Conservation (phyloP, 768 basidiomycete species). For the Leccinum sublutescens region DNA sequence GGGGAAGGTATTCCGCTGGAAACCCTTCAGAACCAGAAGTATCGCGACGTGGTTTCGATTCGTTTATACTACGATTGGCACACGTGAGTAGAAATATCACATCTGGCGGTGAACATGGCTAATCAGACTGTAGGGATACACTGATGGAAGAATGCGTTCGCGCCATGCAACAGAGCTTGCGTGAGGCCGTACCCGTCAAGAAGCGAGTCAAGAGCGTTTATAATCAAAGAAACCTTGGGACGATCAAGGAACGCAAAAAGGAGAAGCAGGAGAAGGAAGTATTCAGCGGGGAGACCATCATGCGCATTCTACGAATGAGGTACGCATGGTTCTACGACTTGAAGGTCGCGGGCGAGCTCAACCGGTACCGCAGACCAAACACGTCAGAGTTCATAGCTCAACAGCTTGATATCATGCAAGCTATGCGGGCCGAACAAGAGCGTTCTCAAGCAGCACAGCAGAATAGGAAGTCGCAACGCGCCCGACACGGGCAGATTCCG, state of each 20-base stretch:
- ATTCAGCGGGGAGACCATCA: slow-evolving; percentile 83
- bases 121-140: slow-evolving; percentile 52
- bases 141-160: slow-evolving; percentile 95
- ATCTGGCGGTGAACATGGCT: slow-evolving; percentile 2
- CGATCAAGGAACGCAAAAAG: slow-evolving; percentile 90
- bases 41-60: slow-evolving; percentile 86
- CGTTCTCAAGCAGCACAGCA: slow-evolving; percentile 61
- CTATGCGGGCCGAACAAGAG: slow-evolving; percentile 83
- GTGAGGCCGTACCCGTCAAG: slow-evolving; percentile 71
- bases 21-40: slow-evolving; percentile 89
- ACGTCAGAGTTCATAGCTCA: slow-evolving; percentile 87
- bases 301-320: slow-evolving; percentile 96
- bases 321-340: slow-evolving; percentile 32
- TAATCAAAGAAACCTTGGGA: slow-evolving; percentile 90
- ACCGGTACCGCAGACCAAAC: slow-evolving; percentile 49
- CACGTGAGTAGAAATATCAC: slow-evolving; percentile 52
- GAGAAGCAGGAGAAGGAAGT: slow-evolving; percentile 79
- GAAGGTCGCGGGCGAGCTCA: slow-evolving; percentile 3
- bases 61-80: slow-evolving; percentile 96
- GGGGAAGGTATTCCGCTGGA: slow-evolving; percentile 90
- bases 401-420: slow-evolving; percentile 77
- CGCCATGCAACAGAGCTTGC: slow-evolving; percentile 87
- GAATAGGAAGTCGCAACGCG: slow-evolving; percentile 58
- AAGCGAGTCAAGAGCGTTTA: slow-evolving; percentile 93
- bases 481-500: slow-evolving; percentile 33